Evolutionary conservation across 2,329 filamentous ascomycete genomes (phyloP), one percentile per base, ranked within the genome.

Genomic region (Tolypocladium nubicola): DNA sequence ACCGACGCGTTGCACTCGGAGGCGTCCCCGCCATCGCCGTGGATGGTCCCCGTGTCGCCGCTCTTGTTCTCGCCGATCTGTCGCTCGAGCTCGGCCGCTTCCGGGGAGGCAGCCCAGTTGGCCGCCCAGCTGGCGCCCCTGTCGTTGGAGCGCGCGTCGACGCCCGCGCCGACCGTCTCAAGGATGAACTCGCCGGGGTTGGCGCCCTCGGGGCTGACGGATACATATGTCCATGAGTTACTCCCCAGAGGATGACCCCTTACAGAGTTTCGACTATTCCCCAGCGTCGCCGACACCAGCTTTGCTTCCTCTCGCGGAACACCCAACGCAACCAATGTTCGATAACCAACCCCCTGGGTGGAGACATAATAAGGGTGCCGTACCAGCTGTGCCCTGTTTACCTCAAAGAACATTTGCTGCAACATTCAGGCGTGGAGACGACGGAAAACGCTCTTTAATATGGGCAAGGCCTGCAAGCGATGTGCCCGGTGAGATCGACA

Each of bases 41-140:
- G 62, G 35, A 62, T 60, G n/a, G 62, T 56, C 6, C 61, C 55
- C 4, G 43, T 52, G 55, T 83, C 82, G 61, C 89, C 78, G 3
- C 76, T 74, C 45, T 85, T 76, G 57, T 92, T 90, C 63, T 91
- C 86, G 0, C 35, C 35, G 10, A 35, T 35, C 9, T 35, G 35
- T 4, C 35, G 35, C 9, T 2, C 9, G 9, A 35, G 35, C 9
- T 35, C 35, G 35, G 35, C 35, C 2, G 35, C 13, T 80, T 71
- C 7, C 85, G 70, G 21, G 90, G 73, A 35, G 9, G 35, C 35
- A 1, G 72, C 68, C 39, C 76, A 73, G 59, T 83, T 82, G 65
- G 90, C 79, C 13, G 81, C 73, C 0, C 86, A 90, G 50, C 80
- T 80, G 33, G 75, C 73, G 88, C 89, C 92, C 66, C 89, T 86